These are phyloP conservation scores for Pseudocercospora fuligena DNA, from an alignment of 2,329 filamentous ascomycete genomes.

Conservation along the genomic window DNA sequence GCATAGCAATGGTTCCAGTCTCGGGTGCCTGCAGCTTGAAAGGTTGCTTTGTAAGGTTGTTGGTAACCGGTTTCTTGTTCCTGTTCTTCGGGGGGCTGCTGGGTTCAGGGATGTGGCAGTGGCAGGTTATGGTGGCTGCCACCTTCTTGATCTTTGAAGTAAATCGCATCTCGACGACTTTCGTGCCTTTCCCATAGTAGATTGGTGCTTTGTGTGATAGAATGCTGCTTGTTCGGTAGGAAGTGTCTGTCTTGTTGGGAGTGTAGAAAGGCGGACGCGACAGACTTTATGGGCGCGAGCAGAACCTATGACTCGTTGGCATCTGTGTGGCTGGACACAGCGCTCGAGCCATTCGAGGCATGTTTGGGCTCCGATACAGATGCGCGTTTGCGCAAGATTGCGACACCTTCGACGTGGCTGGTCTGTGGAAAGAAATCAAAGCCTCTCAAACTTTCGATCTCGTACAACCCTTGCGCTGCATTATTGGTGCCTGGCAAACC, in stretches of 20 bases:
- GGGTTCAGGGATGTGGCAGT: conserved; percentile 9
- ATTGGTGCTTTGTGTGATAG: neutral
- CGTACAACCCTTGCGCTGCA: conserved; percentile 60
- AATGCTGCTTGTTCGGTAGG: neutral
- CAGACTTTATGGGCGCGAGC: neutral
- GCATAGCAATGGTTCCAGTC: conserved; percentile 16
- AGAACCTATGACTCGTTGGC: neutral
- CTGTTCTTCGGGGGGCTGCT: neutral
- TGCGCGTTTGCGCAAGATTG: conserved; percentile 56
- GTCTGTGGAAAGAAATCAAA: conserved; percentile 98
- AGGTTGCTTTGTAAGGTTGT: conserved; percentile 16
- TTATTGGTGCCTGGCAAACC: conserved; percentile 57
- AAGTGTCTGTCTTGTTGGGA: neutral
- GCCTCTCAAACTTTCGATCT: conserved; percentile 86
- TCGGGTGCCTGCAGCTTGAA: conserved; percentile 14
- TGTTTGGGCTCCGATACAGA: conserved; percentile 6
- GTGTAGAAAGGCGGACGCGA: neutral
- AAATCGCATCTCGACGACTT: conserved; percentile 6
- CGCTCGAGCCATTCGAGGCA: neutral
- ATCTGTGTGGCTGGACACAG: conserved; percentile 4
- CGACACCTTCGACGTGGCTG: conserved; percentile 69
- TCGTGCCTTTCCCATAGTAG: conserved; percentile 3
- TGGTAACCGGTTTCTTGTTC: conserved; percentile 6
- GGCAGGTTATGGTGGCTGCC: conserved; percentile 5
- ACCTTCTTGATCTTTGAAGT: conserved; percentile 5